A percentile compares a stretch with the other conserved stretches of the same genome.
Conservation (phyloP, 192 early-diverging fungal species). For the Backusella morwellensis region DNA sequence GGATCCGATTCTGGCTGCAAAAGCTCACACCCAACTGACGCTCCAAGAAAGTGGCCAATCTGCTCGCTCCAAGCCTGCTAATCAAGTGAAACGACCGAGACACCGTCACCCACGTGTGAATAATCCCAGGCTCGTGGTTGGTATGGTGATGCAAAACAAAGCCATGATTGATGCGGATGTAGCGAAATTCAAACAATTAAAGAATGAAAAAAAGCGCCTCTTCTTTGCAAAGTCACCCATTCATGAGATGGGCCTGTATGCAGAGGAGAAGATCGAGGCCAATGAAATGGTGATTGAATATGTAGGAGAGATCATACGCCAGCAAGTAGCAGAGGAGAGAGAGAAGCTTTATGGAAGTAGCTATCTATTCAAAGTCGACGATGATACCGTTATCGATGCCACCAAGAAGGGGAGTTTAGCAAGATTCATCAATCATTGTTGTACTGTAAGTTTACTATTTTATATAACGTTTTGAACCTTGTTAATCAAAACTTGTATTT, state of each 20-base stretch:
- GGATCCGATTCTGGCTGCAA: background rate
- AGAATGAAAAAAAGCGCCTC: slow-evolving; percentile 86
- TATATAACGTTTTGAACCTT: background rate
- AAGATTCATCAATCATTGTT: slow-evolving; percentile 98
- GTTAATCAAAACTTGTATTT: slow-evolving; percentile 8
- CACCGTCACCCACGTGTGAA: slow-evolving; percentile 69
- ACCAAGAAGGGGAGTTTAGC: slow-evolving; percentile 98
- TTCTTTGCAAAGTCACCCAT: slow-evolving; percentile 92
- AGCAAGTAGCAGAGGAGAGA: slow-evolving; percentile 91
- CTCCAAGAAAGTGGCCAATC: slow-evolving; percentile 35
- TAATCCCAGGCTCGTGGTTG: slow-evolving; percentile 55
- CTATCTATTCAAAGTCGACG: slow-evolving; percentile 96
- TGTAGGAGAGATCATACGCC: slow-evolving; percentile 93
- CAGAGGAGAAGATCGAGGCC: slow-evolving; percentile 88
- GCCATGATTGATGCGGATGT: slow-evolving; percentile 61
- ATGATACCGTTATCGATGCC: slow-evolving; percentile 95
- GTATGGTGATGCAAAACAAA: slow-evolving; percentile 60
- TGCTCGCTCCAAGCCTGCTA: slow-evolving; percentile 50
- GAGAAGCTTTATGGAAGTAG: slow-evolving; percentile 92
- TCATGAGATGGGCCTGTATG: slow-evolving; percentile 99
- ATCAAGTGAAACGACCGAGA: slow-evolving; percentile 39
- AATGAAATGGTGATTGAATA: slow-evolving; percentile 99
- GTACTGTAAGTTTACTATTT: slow-evolving; percentile 62
- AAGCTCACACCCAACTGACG: background rate
- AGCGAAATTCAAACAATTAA: slow-evolving; percentile 91